Conservation (phyloP, 1,284 basidiomycete species). For the Psilocybe mexicana region DNA sequence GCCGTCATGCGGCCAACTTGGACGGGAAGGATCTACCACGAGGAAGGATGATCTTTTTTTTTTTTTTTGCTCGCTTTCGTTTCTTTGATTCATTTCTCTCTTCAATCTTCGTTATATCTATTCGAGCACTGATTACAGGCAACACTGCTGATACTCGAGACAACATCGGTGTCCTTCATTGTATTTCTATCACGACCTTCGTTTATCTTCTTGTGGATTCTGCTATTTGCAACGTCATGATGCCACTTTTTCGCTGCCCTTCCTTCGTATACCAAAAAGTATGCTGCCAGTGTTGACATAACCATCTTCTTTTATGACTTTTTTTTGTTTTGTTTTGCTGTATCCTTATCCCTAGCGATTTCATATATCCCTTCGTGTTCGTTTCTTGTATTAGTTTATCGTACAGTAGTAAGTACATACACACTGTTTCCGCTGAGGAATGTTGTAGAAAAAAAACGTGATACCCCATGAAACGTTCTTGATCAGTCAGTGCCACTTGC, state of each 20-base stretch:
- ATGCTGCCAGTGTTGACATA: not conserved
- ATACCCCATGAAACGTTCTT: not conserved
- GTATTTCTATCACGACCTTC: constrained; percentile 1
- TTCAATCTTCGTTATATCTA: not conserved
- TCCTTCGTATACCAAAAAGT: not conserved
- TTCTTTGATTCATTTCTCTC: not conserved
- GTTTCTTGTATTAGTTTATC: not conserved
- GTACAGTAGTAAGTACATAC: no score
- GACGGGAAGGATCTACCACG: not conserved
- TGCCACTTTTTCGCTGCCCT: not conserved
- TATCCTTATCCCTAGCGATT: not conserved
- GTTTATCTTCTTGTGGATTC: not conserved
- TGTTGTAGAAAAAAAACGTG: not conserved
- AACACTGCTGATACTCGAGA: not conserved
- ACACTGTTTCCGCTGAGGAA: no score
- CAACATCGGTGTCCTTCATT: not conserved
- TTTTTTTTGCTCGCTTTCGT: not conserved
- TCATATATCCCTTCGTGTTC: not conserved
- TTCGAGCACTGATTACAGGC: not conserved
- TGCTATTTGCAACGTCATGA: no score
- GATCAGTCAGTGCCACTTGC: not conserved
- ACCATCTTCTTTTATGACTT: not conserved
- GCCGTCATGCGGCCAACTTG: not conserved
- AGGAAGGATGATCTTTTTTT: not conserved
- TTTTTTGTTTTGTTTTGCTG: not conserved